These are phyloP conservation scores for Sextonia rubra DNA, from an alignment of 164 flowering plant species.

Conservation along the genomic window DNA sequence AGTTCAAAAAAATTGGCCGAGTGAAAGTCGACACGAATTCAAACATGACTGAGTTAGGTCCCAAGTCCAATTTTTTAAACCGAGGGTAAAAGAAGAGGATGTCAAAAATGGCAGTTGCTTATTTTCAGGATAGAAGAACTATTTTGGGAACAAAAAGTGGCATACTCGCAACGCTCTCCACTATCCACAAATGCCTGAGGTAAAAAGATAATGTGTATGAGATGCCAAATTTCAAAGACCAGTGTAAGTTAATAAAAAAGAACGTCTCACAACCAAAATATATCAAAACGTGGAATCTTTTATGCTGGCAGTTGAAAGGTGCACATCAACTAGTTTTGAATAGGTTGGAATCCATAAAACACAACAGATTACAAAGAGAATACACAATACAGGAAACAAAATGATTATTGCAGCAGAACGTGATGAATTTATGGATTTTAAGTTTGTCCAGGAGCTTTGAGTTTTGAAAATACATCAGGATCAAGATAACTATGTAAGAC, in stretches of 20 bases:
- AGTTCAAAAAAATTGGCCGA: too few species aligned
- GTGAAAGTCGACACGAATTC: too few species aligned
- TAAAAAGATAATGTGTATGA: conserved; percentile 2
- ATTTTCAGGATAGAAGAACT: background rate
- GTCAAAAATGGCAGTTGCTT: background rate
- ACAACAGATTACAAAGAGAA: background rate
- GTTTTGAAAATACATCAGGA: too few species aligned
- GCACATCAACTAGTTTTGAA: background rate
- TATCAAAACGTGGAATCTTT: background rate
- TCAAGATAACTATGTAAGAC: too few species aligned
- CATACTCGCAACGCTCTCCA: conserved; percentile 98
- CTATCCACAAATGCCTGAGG: conserved; percentile 98
- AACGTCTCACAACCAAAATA: background rate
- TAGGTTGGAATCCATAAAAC: background rate
- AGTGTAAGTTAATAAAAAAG: background rate
- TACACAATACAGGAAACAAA: background rate
- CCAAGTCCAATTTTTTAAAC: too few species aligned
- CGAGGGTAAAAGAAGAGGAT: background rate
- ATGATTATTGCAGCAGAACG: background rate
- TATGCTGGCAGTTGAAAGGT: background rate
- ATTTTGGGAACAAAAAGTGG: conserved; percentile 5
- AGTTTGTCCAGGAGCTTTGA: too few species aligned
- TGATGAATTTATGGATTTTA: background rate
- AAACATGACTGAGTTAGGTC: too few species aligned
- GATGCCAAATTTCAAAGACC: too few species aligned